These are phyloP conservation scores for Xylaria curta DNA, from an alignment of 495 filamentous ascomycete species.

Conservation along the genomic window DNA sequence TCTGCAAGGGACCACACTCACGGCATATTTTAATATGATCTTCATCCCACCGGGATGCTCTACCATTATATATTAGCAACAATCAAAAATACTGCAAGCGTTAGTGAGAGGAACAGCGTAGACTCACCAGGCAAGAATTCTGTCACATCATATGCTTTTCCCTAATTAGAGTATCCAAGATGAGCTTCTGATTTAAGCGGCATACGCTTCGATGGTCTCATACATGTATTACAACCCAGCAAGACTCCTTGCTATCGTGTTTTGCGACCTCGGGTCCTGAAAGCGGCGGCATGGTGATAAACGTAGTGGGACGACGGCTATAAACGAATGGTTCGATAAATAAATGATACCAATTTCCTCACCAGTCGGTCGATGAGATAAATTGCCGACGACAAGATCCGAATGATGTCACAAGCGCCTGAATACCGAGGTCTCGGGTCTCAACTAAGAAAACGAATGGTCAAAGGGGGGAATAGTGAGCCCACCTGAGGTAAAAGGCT, in stretches of 20 bases:
- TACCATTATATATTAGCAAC: conserved; percentile 38
- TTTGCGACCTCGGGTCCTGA: conserved; percentile 29
- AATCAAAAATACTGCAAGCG: background rate
- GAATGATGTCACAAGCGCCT: conserved; percentile 15
- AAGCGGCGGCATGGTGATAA: conserved; percentile 23
- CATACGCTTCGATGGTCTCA: background rate
- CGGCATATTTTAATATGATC: conserved; percentile 83
- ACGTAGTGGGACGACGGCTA: background rate
- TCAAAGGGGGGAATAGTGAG: background rate
- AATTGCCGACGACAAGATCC: conserved; percentile 13
- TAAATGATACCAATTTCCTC: background rate
- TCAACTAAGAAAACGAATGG: background rate
- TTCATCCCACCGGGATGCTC: conserved; percentile 79
- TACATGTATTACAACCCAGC: conserved; percentile 31
- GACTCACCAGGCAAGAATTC: conserved; percentile 65
- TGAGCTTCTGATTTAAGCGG: background rate
- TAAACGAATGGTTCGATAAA: background rate
- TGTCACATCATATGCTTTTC: conserved; percentile 80
- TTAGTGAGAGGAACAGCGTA: background rate
- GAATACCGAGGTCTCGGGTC: background rate
- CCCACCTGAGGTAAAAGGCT: background rate
- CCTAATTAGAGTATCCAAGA: conserved; percentile 31
- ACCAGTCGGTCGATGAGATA: background rate
- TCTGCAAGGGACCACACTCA: conserved; percentile 7
- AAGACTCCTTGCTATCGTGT: conserved; percentile 28